Evolutionary conservation across 2,329 filamentous ascomycete genomes (phyloP), one percentile per base, ranked within the genome.

Genomic region (Xylaria sp.): DNA sequence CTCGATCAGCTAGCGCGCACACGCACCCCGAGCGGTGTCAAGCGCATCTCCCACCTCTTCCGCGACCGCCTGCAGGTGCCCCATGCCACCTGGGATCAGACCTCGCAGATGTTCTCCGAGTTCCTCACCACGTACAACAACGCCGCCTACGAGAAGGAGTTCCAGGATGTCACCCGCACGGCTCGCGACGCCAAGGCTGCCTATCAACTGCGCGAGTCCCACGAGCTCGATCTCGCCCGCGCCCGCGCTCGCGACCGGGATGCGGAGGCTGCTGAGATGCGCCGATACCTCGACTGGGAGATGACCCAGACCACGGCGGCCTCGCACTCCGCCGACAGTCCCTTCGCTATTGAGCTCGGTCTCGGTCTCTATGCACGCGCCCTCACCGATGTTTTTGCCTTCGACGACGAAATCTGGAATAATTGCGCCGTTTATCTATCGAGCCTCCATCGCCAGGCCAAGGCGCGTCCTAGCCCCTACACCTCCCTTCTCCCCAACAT

Each of bases 261-360:
- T 9, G 78, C 78, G 3, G 79, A 88, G 59, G 79, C 79, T 66
- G 66, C 73, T 18, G 72, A 75, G 49, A 78, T 87, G 75, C 75
- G 73, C 3, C 83, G 89, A 58, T 99, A 99, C 68, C 78, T 97
- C 16, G 86, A 90, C 57, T 97, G 91, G 89, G 94, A 99, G 77
- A 82, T 87, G 68, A 78, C 75, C 16, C 83, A 86, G 69, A 80
- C 79, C 66, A 82, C 82, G 63, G 85, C 79, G 54, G 77, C 77
- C 42, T 77, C 78, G 55, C 74, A 76, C 48, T 78, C 78, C 54
- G 74, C 76, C 53, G 71, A 74, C 9, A 73, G 76, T 23, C 52
- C 57, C 11, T 73, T 78, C 16, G 74, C 79, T 35, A 71, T 82
- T 39, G 76, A 80, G 54, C 76, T 87, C 3, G 84, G 82, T 67